Conservation (phyloP, 805 yeast genomes). For the Starmerella sp. region DNA sequence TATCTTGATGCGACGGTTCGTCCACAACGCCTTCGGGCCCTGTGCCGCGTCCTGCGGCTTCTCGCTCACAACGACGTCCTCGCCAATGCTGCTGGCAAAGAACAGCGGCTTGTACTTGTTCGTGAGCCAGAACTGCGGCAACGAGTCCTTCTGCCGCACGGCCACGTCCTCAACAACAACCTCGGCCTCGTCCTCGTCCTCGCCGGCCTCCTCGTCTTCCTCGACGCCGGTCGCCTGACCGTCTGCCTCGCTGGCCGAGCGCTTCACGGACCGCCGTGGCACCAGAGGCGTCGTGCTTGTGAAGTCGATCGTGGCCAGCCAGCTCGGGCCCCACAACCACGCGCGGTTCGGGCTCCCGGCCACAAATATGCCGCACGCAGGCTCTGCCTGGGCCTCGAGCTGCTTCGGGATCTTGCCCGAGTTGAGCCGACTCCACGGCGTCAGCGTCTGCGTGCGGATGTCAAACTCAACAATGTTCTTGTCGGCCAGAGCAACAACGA, state of each 20-base stretch:
- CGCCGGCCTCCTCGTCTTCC: constrained; percentile 24
- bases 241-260: constrained; percentile 29
- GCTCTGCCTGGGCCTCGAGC: constrained; percentile 46
- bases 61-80: constrained; percentile 59
- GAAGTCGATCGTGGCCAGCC: constrained; percentile 69
- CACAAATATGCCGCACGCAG: constrained; percentile 60
- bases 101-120: constrained; percentile 65
- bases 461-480: constrained; percentile 65
- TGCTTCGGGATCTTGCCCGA: constrained; percentile 63
- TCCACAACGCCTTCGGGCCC: constrained; percentile 32
- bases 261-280: constrained; percentile 18
- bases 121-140: constrained; percentile 51
- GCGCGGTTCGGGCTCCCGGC: constrained; percentile 37
- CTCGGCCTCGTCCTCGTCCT: constrained; percentile 27
- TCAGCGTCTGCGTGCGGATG: constrained; percentile 30
- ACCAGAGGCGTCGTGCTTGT: constrained; percentile 42
- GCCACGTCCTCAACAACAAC: constrained; percentile 26
- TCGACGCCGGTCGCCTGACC: constrained; percentile 18
- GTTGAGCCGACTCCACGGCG: constrained; percentile 72
- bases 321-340: constrained; percentile 83
- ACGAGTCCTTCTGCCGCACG: constrained; percentile 1
- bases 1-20: constrained; percentile 18
- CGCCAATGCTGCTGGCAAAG: constrained; percentile 43
- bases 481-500: constrained; percentile 60
- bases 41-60: constrained; percentile 45